Evolutionary conservation across 768 basidiomycete genomes (phyloP).

Genomic region (Suillus luteus): DNA sequence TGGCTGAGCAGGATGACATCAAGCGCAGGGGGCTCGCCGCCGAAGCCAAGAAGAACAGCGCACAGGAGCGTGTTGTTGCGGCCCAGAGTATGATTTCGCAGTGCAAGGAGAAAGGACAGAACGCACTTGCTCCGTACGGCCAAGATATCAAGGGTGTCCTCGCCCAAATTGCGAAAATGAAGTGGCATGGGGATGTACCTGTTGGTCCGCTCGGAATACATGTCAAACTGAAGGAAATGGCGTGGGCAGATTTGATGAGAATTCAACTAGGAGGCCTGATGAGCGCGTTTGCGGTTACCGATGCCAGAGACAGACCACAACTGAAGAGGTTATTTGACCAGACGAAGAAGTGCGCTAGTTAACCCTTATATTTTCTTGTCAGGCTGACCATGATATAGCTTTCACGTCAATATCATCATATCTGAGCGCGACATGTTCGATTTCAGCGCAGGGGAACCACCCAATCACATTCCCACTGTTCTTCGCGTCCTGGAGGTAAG

Average conservation of each 20-base stretch:
- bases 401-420: conserved; percentile 56
- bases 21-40: conserved; percentile 39
- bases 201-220: conserved; percentile 80
- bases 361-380: conserved; percentile 14
- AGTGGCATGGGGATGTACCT: conserved; percentile 67
- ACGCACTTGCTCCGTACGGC: conserved; percentile 65
- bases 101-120: conserved; percentile 53
- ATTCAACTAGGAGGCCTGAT: conserved; percentile 58
- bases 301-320: conserved; percentile 57
- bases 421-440: conserved; percentile 80
- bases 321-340: conserved; percentile 59
- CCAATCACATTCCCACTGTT: conserved; percentile 63
- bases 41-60: conserved; percentile 33
- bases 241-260: conserved; percentile 70
- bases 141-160: conserved; percentile 59
- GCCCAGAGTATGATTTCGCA: conserved; percentile 52
- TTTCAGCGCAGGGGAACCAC: conserved; percentile 72
- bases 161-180: conserved; percentile 47
- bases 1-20: conserved; percentile 31
- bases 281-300: conserved; percentile 73
- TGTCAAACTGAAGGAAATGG: conserved; percentile 71
- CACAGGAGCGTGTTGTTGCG: conserved; percentile 46
- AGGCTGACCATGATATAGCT: conserved; percentile 35
- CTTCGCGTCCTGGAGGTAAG: conserved; percentile 80
- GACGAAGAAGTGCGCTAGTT: conserved; percentile 61